Conservation (phyloP, 2,329 filamentous ascomycete species). For the Xylariaceae sp. region DNA sequence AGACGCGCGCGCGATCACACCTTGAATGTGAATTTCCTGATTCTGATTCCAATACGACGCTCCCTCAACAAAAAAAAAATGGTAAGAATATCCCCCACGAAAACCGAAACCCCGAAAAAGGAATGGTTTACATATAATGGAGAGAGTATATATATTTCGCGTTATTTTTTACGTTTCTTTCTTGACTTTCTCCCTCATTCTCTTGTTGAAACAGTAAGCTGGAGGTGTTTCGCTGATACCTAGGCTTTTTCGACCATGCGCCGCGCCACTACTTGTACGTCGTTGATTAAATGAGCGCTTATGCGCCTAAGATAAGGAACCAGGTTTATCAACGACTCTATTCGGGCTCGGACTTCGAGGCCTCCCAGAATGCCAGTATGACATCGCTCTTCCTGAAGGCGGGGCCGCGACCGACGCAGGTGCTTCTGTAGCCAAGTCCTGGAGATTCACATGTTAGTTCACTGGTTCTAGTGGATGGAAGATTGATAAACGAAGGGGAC, state of each 20-base stretch:
- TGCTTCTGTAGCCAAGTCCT: constrained; percentile 25
- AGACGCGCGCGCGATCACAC: no score
- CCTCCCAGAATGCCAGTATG: constrained; percentile 28
- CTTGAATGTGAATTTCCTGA: no score
- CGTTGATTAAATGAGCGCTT: no score
- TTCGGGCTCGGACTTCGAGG: constrained; percentile 19
- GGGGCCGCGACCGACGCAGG: constrained; percentile 29
- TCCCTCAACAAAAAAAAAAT: neutral
- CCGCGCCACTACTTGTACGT: no score
- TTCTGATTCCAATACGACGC: no score
- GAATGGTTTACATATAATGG: neutral
- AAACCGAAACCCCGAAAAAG: no score
- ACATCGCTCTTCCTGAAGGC: constrained; percentile 30
- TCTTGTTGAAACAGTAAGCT: neutral
- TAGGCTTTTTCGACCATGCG: no score
- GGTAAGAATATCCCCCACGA: no score
- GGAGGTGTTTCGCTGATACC: no score
- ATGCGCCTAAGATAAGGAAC: neutral
- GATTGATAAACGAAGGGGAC: neutral
- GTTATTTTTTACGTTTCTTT: no score
- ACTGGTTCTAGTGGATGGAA: neutral
- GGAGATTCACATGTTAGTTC: neutral
- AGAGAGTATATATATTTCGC: no score
- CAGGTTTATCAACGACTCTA: neutral
- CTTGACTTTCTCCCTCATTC: neutral